A percentile compares a stretch with the other conserved stretches of the same genome.
Conservation (phyloP, 2,329 filamentous ascomycete genomes). For the Pseudopyricularia cyperi region DNA sequence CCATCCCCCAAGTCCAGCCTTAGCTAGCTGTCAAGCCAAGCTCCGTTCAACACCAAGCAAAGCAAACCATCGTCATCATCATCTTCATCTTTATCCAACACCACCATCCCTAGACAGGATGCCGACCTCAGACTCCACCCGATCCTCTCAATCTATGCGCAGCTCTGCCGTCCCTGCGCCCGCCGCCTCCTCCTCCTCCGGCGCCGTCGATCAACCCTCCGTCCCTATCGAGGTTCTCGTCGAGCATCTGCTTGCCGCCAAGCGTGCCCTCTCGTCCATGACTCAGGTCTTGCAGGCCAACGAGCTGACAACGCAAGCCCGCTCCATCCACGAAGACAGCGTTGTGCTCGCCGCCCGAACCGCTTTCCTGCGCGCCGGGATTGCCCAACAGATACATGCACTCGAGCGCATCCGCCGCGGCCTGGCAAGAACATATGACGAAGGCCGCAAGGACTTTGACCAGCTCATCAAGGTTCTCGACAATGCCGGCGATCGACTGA, state of each 20-base stretch:
- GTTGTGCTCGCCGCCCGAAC: conserved; percentile 60
- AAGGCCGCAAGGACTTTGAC: conserved; percentile 46
- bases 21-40: background rate
- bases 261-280: conserved; percentile 76
- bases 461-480: conserved; percentile 53
- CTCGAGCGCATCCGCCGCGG: conserved; percentile 36
- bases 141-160: background rate
- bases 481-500: conserved; percentile 48
- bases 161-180: background rate
- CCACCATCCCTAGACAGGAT: background rate
- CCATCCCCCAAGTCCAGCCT: background rate
- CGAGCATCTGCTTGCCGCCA: conserved; percentile 71
- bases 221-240: conserved; percentile 64
- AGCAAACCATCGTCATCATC: background rate
- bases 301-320: conserved; percentile 67
- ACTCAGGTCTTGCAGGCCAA: conserved; percentile 74
- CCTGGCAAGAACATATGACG: conserved; percentile 42
- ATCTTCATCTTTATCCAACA: background rate
- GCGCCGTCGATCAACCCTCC: conserved; percentile 8
- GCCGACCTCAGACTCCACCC: conserved; percentile 1
- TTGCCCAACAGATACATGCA: conserved; percentile 41
- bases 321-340: conserved; percentile 64
- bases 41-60: background rate
- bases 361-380: conserved; percentile 50
- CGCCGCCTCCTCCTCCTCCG: conserved; percentile 2